phyloP scores from a whole-genome alignment of 2,329 filamentous ascomycete genomes.

The Tolypocladium paradoxum region DNA sequence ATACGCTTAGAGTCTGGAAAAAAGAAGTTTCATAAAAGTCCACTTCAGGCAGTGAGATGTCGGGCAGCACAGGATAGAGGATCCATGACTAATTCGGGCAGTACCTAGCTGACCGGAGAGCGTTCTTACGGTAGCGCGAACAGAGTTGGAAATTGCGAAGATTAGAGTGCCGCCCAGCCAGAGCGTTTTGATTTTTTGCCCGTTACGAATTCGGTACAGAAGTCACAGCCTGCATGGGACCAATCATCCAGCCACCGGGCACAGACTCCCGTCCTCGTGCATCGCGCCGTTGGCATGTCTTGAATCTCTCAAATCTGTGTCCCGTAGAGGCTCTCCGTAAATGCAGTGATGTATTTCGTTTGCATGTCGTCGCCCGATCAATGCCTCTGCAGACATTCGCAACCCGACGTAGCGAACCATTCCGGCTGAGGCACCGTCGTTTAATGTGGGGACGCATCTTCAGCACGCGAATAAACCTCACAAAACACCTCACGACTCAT shows the following conservation, averaged over 20 bases:
- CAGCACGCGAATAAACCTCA: background rate
- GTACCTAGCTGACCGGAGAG: too few species aligned
- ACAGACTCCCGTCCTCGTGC: background rate
- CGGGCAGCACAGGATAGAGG: too few species aligned
- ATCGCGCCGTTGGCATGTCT: background rate
- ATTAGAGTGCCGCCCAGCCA: too few species aligned
- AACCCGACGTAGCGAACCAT: background rate
- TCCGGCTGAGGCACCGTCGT: background rate
- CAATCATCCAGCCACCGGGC: background rate
- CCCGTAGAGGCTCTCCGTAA: background rate
- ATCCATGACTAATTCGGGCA: too few species aligned
- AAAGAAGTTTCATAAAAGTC: too few species aligned
- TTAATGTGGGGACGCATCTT: background rate
- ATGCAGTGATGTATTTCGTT: background rate
- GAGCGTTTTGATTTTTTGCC: too few species aligned
- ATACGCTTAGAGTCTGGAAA: too few species aligned
- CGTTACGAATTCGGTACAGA: too few species aligned
- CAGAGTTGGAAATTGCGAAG: too few species aligned
- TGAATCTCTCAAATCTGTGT: background rate
- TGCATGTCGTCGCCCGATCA: background rate
- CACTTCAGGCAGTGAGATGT: too few species aligned
- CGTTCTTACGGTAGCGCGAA: too few species aligned
- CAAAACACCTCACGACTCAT: background rate
- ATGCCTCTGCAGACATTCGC: background rate
- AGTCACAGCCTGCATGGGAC: too few species aligned